These are phyloP conservation scores for Talaromyces islandicus DNA, from an alignment of 2,329 filamentous ascomycete genomes.

Conservation along the genomic window DNA sequence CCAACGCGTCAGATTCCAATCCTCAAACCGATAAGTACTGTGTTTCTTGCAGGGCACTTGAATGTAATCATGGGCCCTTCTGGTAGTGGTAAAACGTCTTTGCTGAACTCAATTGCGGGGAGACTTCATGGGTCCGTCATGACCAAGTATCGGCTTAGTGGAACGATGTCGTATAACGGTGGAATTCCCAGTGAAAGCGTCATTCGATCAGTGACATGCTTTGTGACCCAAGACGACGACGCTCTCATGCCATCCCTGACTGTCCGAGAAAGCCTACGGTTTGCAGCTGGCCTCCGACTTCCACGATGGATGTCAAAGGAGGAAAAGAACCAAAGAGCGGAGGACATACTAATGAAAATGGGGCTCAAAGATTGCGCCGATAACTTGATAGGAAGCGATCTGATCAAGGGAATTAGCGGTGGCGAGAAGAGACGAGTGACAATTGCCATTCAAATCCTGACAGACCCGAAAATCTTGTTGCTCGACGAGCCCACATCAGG, in stretches of 20 bases:
- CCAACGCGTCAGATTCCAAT: constrained; percentile 43
- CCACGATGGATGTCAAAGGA: constrained; percentile 63
- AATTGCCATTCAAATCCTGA: constrained; percentile 72
- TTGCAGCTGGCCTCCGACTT: constrained; percentile 65
- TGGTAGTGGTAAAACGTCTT: constrained; percentile 68
- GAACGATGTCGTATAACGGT: constrained; percentile 64
- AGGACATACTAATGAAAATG: constrained; percentile 68
- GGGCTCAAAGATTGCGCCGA: constrained; percentile 73
- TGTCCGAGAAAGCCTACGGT: constrained; percentile 66
- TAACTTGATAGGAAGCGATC: constrained; percentile 64
- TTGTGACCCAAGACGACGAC: constrained; percentile 74
- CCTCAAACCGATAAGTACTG: constrained; percentile 59
- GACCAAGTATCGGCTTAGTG: constrained; percentile 57
- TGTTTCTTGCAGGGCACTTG: constrained; percentile 61
- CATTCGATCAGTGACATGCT: constrained; percentile 66
- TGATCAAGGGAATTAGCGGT: constrained; percentile 72
- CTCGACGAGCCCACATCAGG: constrained; percentile 74
- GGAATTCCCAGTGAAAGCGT: constrained; percentile 62
- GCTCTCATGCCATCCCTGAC: constrained; percentile 68
- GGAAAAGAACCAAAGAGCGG: constrained; percentile 62
- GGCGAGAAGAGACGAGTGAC: constrained; percentile 73
- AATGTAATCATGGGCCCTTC: constrained; percentile 79
- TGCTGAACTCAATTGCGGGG: constrained; percentile 67
- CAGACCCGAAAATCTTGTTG: constrained; percentile 65
- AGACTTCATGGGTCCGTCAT: constrained; percentile 57